phyloP scores from a whole-genome alignment of 768 basidiomycete genomes.

The Stropharia rugosoannulata region DNA sequence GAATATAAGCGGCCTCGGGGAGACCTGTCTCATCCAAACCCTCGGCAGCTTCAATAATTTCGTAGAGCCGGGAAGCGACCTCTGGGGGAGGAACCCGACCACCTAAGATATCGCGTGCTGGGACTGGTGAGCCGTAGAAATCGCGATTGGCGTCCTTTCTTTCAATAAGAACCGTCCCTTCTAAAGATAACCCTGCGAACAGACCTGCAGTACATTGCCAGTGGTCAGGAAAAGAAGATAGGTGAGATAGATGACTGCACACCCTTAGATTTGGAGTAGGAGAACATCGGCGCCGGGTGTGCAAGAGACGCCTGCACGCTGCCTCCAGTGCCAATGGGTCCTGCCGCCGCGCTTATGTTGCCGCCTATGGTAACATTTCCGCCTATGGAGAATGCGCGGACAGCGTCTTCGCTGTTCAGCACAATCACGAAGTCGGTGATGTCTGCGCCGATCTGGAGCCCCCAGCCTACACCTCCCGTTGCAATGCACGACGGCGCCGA shows the following conservation, averaged over 20 bases:
- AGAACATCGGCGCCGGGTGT: constrained; percentile 96
- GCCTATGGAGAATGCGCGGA: constrained; percentile 91
- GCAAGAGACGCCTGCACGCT: constrained; percentile 85
- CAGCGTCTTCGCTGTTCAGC: constrained; percentile 94
- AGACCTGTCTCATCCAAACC: constrained; percentile 85
- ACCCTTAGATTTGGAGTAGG: constrained; percentile 96
- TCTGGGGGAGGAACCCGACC: constrained; percentile 98
- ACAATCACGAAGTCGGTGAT: constrained; percentile 96
- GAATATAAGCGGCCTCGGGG: constrained; percentile 80
- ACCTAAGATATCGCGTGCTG: constrained; percentile 87
- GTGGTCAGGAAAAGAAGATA: neutral
- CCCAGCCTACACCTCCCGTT: constrained; percentile 93
- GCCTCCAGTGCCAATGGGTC: constrained; percentile 93
- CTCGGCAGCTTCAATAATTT: constrained; percentile 95
- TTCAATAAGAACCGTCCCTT: constrained; percentile 93
- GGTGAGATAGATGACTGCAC: constrained; percentile 18
- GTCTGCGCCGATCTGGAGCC: constrained; percentile 94
- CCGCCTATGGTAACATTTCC: constrained; percentile 98
- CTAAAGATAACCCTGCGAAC: constrained; percentile 91
- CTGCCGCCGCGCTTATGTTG: constrained; percentile 79
- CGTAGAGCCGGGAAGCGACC: constrained; percentile 88
- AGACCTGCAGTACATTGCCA: constrained; percentile 53
- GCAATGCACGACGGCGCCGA: constrained; percentile 97
- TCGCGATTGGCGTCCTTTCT: constrained; percentile 95
- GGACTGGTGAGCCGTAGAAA: constrained; percentile 91